A percentile compares a stretch with the other conserved stretches of the same genome.
These are phyloP conservation scores for Acmispon strigosus DNA, from an alignment of 306 rosid species.

Conservation along the genomic window DNA sequence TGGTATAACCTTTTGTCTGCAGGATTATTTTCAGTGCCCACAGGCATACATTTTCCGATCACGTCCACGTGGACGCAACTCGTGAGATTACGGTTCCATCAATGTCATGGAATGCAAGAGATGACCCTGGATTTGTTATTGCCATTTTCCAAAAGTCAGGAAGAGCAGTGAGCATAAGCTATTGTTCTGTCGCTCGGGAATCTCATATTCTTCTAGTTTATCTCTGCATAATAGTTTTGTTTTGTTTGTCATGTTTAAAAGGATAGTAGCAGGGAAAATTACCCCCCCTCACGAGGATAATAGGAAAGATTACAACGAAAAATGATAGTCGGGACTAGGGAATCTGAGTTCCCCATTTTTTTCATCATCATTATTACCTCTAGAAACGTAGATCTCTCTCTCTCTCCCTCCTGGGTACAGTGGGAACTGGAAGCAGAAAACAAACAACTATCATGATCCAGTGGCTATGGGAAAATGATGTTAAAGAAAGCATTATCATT, in stretches of 20 bases:
- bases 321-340: neutral
- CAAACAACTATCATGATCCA: too few species aligned
- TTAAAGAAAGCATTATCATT: too few species aligned
- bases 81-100: conserved; percentile 62
- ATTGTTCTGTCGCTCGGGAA: conserved; percentile 63
- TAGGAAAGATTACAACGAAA: neutral
- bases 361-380: neutral
- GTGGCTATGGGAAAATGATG: too few species aligned
- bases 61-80: conserved; percentile 46
- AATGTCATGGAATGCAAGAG: conserved; percentile 68
- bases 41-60: conserved; percentile 31
- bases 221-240: conserved; percentile 28
- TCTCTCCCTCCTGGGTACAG: too few species aligned
- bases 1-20: neutral
- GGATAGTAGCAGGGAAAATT: neutral
- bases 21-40: conserved; percentile 70
- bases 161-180: conserved; percentile 44
- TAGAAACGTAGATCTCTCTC: too few species aligned
- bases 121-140: conserved; percentile 65
- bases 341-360: neutral
- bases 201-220: conserved; percentile 41
- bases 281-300: neutral
- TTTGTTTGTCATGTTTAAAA: conserved; percentile 29
- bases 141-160: conserved; percentile 49
- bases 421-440: too few species aligned